Evolutionary conservation across 2,329 filamentous ascomycete species (phyloP).

Genomic region (Alternaria brassicae): DNA sequence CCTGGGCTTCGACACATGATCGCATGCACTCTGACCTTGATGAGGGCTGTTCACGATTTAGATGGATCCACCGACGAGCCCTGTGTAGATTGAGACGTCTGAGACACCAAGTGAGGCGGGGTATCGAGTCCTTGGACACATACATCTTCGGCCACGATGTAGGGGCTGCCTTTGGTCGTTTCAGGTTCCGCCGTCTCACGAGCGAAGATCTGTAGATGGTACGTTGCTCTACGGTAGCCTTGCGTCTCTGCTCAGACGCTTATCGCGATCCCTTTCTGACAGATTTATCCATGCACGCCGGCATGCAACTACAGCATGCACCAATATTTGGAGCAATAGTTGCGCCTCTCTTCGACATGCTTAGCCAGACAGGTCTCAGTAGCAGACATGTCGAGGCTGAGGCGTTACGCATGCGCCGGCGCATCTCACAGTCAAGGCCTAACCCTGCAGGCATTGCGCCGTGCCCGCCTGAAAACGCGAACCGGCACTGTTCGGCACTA

Average conservation of each 20-base stretch:
- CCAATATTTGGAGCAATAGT: not conserved
- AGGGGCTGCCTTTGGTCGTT: constrained; percentile 37
- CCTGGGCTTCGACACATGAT: constrained; percentile 18
- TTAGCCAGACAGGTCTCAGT: constrained; percentile 13
- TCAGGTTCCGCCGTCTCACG: constrained; percentile 28
- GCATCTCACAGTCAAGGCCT: constrained; percentile 18
- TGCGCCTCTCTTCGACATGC: not conserved
- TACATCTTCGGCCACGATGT: constrained; percentile 21
- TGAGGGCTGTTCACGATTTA: constrained; percentile 18
- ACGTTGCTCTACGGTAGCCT: constrained; percentile 27
- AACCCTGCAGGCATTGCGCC: constrained; percentile 27
- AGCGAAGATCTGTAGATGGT: constrained; percentile 34
- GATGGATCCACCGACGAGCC: constrained; percentile 17
- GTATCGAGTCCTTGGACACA: constrained; percentile 18
- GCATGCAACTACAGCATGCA: constrained; percentile 4
- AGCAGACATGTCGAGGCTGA: constrained; percentile 13
- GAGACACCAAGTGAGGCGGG: constrained; percentile 34
- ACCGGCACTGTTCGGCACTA: constrained; percentile 28
- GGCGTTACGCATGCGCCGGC: not conserved
- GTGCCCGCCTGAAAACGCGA: constrained; percentile 25
- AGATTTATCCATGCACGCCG: constrained; percentile 1
- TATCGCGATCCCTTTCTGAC: constrained; percentile 6
- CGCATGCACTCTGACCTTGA: constrained; percentile 13
- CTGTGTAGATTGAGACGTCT: constrained; percentile 23
- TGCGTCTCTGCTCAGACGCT: constrained; percentile 11